phyloP scores from a whole-genome alignment of 345 rosid genomes.

The Cardamine occulta region DNA sequence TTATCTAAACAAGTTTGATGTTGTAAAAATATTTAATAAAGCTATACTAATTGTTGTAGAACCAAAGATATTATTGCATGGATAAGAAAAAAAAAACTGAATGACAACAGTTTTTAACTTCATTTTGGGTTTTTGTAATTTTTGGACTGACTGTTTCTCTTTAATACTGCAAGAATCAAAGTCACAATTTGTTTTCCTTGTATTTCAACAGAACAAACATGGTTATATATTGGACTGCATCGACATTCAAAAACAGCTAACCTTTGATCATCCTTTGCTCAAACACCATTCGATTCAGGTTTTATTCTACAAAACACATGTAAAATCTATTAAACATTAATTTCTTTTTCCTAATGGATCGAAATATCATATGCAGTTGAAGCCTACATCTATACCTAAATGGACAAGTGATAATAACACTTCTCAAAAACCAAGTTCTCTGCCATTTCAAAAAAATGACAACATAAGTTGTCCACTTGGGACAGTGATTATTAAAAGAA shows the following conservation, averaged over 20 bases:
- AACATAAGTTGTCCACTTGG: conserved; percentile 29
- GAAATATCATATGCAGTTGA: conserved; percentile 21
- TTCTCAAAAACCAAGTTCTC: neutral
- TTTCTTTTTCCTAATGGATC: neutral
- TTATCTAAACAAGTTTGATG: neutral
- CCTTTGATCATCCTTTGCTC: neutral
- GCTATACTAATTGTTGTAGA: neutral
- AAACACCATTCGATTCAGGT: conserved; percentile 38
- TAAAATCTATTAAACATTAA: neutral
- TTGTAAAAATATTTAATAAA: neutral
- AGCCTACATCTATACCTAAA: conserved; percentile 31
- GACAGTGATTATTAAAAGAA: conserved; percentile 31
- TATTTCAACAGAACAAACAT: conserved; percentile 9
- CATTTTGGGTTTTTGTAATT: no score
- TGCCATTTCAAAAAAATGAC: conserved; percentile 8
- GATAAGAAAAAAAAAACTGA: neutral
- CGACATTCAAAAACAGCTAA: conserved; percentile 36
- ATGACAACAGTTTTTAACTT: neutral
- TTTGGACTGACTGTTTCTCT: no score
- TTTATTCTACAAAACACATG: neutral
- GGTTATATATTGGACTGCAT: conserved; percentile 43
- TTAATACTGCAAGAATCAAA: neutral
- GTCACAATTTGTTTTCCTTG: neutral
- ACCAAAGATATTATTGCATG: neutral
- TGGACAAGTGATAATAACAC: conserved; percentile 31